phyloP scores from a whole-genome alignment of 306 rosid species.

The Leucaena leucocephala region DNA sequence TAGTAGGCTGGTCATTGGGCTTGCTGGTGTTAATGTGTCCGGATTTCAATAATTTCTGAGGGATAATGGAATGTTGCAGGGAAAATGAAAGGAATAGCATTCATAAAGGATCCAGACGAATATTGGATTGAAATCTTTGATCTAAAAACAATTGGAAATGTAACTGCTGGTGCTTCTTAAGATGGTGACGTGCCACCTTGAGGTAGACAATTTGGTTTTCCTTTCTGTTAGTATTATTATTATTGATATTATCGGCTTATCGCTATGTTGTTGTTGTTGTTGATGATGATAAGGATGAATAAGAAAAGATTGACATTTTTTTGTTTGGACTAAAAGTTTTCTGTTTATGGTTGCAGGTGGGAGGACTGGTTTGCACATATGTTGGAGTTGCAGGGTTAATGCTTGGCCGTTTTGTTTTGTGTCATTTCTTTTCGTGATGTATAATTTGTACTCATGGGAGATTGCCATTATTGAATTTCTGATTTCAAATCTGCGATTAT shows the following conservation, averaged over 20 bases:
- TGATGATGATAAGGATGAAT: background rate
- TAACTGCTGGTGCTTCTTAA: conserved; percentile 47
- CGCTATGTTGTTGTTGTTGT: background rate
- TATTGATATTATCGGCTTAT: too few species aligned
- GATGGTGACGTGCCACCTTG: conserved; percentile 29
- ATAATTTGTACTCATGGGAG: conserved; percentile 28
- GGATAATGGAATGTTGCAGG: conserved; percentile 51
- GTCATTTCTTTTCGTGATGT: background rate
- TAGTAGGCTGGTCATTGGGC: background rate
- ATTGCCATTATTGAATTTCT: background rate
- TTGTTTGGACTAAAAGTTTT: conserved; percentile 1
- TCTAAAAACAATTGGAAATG: conserved; percentile 55
- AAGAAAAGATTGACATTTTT: background rate
- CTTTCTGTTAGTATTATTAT: conserved; percentile 11
- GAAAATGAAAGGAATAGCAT: conserved; percentile 91
- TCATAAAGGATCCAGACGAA: conserved; percentile 94
- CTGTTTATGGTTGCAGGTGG: conserved; percentile 31
- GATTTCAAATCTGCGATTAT: background rate
- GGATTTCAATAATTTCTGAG: background rate
- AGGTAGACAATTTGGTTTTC: conserved; percentile 36
- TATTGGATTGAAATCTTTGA: conserved; percentile 97
- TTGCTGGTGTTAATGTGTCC: background rate
- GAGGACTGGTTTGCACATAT: background rate
- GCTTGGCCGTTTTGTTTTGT: background rate
- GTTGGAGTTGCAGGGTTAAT: background rate